These are phyloP conservation scores for Cyberlindnera petersonii DNA, from an alignment of 805 yeast species.

Conservation along the genomic window DNA sequence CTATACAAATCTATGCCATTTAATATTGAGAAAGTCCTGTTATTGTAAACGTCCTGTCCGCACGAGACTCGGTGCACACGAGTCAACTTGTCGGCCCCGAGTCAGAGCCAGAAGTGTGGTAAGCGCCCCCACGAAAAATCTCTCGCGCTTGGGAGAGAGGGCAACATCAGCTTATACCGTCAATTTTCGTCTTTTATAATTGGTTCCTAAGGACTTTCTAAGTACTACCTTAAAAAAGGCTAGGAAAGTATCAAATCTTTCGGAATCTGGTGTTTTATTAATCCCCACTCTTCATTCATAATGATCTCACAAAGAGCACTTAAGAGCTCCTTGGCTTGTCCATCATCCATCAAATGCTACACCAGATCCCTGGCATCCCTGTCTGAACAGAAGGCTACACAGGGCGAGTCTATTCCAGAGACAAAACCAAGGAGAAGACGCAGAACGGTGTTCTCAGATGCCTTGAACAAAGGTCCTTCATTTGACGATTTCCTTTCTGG, in stretches of 20 bases:
- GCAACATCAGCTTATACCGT: slow-evolving; percentile 9
- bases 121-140: slow-evolving; percentile 13
- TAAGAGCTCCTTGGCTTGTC: slow-evolving; percentile 9
- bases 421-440: slow-evolving; percentile 38
- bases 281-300: background rate
- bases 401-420: background rate
- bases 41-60: too few species aligned
- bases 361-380: slow-evolving; percentile 18
- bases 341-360: slow-evolving; percentile 3
- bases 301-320: slow-evolving; percentile 6
- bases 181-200: slow-evolving; percentile 4
- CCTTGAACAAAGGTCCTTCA: slow-evolving; percentile 79
- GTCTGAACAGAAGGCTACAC: slow-evolving; percentile 7
- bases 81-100: background rate
- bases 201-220: background rate
- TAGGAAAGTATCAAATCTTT: background rate
- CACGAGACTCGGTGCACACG: too few species aligned
- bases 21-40: too few species aligned
- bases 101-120: background rate
- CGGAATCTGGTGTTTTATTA: background rate
- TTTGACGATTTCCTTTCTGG: slow-evolving; percentile 89
- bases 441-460: slow-evolving; percentile 61
- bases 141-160: slow-evolving; percentile 4
- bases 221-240: background rate
- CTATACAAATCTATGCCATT: too few species aligned